phyloP scores from a whole-genome alignment of 2,329 filamentous ascomycete species.

The Geoglossum cookeanum region DNA sequence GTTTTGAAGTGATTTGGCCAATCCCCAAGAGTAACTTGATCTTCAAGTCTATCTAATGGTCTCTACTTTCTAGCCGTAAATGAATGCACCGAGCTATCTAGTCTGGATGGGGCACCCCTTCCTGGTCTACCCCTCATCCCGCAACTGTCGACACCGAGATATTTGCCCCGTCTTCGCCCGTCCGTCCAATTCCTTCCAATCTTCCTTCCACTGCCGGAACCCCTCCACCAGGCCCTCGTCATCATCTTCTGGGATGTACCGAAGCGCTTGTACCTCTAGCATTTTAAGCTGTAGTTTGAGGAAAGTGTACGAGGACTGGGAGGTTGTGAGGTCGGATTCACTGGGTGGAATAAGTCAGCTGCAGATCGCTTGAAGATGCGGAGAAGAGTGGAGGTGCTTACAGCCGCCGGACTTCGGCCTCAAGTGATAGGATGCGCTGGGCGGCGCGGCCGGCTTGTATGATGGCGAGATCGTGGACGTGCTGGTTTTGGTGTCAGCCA shows the following conservation, averaged over 20 bases:
- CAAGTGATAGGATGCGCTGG: slow-evolving; percentile 1
- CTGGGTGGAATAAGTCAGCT: background rate
- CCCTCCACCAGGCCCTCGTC: slow-evolving; percentile 2
- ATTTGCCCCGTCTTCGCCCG: background rate
- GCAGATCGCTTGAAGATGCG: too few species aligned
- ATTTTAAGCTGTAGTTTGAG: slow-evolving; percentile 2
- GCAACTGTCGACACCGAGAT: background rate
- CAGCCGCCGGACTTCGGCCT: background rate
- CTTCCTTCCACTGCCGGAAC: background rate
- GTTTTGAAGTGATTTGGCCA: too few species aligned
- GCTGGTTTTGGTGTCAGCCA: background rate
- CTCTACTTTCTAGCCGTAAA: too few species aligned
- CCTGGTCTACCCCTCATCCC: background rate
- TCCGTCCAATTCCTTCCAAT: slow-evolving; percentile 1
- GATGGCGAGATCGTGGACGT: slow-evolving; percentile 2
- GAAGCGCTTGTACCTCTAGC: background rate
- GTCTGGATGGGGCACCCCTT: background rate
- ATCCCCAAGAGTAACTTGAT: too few species aligned
- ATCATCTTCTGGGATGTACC: background rate
- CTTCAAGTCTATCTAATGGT: too few species aligned
- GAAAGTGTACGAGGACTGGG: background rate
- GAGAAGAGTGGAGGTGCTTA: background rate
- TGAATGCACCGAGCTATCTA: too few species aligned
- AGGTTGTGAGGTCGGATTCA: background rate
- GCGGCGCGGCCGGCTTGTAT: slow-evolving; percentile 1